A percentile compares a stretch with the other conserved stretches of the same genome.
Evolutionary conservation across 495 filamentous ascomycete species (phyloP).

Genomic region (Trichoderma erinaceum): DNA sequence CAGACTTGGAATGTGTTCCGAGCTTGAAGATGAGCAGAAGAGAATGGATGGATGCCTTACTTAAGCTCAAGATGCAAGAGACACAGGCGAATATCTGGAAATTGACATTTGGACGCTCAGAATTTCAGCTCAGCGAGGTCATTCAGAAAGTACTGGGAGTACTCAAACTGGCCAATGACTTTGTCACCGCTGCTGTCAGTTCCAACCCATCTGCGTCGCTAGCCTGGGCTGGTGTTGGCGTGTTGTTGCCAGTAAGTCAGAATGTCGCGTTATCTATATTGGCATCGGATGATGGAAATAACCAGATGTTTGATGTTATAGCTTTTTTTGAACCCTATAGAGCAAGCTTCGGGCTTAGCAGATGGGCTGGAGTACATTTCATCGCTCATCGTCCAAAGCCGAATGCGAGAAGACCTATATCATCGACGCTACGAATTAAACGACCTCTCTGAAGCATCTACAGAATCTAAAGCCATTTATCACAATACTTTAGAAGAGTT

Average conservation of each 20-base stretch:
- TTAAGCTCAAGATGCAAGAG: background rate
- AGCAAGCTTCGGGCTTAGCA: background rate
- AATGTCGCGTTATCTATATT: background rate
- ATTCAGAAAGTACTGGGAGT: background rate
- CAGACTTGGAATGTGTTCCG: background rate
- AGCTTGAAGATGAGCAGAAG: background rate
- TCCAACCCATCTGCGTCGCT: background rate
- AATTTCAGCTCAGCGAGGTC: background rate
- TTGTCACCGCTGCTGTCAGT: background rate
- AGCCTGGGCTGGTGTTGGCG: background rate
- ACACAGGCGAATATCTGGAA: background rate
- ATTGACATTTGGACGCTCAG: background rate
- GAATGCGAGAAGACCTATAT: slow-evolving; percentile 9
- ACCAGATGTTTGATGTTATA: background rate
- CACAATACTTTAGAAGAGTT: background rate
- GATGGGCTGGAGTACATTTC: background rate
- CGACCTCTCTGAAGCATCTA: background rate
- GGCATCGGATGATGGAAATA: background rate
- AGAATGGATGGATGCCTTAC: background rate
- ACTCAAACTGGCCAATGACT: background rate
- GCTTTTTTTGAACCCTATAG: slow-evolving; percentile 6
- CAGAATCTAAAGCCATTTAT: background rate
- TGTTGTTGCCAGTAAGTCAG: background rate
- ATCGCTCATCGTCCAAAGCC: slow-evolving; percentile 2
- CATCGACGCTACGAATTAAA: background rate